Evolutionary conservation across 805 yeast genomes (phyloP).

Genomic region (Limtongia smithiae): DNA sequence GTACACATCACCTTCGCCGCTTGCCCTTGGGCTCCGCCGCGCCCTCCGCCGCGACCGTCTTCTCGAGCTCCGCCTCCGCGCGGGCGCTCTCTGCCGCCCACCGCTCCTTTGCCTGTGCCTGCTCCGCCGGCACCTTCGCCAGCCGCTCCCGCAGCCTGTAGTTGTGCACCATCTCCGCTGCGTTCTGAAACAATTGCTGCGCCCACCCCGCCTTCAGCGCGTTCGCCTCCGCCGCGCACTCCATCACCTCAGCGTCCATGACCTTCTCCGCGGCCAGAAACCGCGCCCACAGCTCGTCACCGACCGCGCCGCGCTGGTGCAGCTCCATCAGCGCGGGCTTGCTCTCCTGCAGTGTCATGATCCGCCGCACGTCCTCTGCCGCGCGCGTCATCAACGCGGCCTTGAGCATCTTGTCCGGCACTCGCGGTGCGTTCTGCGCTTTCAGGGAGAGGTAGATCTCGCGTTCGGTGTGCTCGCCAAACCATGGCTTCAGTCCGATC

Average conservation of each 20-base stretch:
- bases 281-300: constrained; percentile 82
- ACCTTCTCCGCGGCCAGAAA: constrained; percentile 72
- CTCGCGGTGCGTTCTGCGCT: constrained; percentile 46
- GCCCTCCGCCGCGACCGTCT: constrained; percentile 1
- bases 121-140: constrained; percentile 18
- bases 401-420: constrained; percentile 74
- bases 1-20: background rate
- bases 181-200: constrained; percentile 65
- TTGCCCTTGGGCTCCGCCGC: constrained; percentile 4
- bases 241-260: constrained; percentile 77
- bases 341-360: constrained; percentile 75
- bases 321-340: constrained; percentile 65
- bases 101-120: constrained; percentile 5
- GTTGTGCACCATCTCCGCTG: constrained; percentile 88
- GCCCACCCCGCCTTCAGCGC: constrained; percentile 75
- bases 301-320: constrained; percentile 85
- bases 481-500: constrained; percentile 65
- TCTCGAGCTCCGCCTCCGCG: background rate
- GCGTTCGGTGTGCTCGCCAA: constrained; percentile 59
- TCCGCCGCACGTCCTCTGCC: constrained; percentile 82
- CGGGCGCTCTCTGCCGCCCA: constrained; percentile 3
- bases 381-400: constrained; percentile 67
- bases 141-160: constrained; percentile 84
- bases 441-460: constrained; percentile 61
- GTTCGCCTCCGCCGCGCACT: constrained; percentile 72